These are phyloP conservation scores for Quercus tomentella DNA, from an alignment of 331 rosid species.

Conservation along the genomic window DNA sequence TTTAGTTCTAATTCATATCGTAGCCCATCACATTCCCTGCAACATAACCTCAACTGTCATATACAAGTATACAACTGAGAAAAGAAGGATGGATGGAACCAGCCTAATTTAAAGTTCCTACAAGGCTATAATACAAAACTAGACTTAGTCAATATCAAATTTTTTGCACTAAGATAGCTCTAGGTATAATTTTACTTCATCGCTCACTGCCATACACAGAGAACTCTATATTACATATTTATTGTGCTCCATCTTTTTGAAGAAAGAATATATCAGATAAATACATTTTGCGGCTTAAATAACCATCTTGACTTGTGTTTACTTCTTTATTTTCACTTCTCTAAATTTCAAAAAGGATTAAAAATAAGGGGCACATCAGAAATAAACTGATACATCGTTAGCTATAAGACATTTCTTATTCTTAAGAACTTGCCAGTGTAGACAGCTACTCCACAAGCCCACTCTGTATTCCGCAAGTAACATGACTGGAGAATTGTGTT, in stretches of 20 bases:
- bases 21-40: no score
- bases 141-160: neutral
- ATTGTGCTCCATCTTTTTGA: neutral
- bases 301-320: neutral
- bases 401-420: slow-evolving; percentile 17
- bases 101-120: neutral
- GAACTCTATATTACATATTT: neutral
- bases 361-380: neutral
- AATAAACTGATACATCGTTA: neutral
- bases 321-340: neutral
- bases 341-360: neutral
- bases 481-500: slow-evolving; percentile 97
- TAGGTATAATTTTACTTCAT: neutral
- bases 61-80: neutral
- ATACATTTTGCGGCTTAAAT: neutral
- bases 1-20: no score
- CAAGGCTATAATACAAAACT: neutral
- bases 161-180: neutral
- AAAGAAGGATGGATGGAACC: neutral
- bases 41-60: no score
- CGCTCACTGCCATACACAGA: neutral
- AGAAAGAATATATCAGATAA: neutral
- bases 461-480: slow-evolving; percentile 95
- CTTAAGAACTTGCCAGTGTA: slow-evolving; percentile 75
- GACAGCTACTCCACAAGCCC: slow-evolving; percentile 98